Base-by-base conservation (phyloP, 2,329 filamentous ascomycete genomes). In the Sporothrix dimorphospora region DNA sequence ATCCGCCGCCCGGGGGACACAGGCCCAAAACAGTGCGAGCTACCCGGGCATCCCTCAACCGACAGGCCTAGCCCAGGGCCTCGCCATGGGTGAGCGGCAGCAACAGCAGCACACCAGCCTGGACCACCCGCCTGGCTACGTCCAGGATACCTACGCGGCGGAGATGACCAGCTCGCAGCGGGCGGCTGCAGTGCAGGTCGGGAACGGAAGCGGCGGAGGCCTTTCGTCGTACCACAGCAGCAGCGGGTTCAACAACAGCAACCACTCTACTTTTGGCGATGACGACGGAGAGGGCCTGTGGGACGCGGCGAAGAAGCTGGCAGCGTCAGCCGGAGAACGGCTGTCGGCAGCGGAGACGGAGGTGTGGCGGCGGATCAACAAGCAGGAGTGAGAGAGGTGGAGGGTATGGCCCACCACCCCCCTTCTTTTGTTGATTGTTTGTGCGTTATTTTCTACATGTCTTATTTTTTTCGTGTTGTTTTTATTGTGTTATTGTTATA, bases 331-430 rank as follows among this genome's bases (percentile, higher is more conserved):
- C 7, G 88, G 88, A 68, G 85, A 85, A 73, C 87, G 85, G 78
- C 79, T 91, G 38, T 86, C 84, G 9, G 86, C 85, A 16, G 88
- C 87, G 16, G 89, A 91, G 81, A 82, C 81, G 68, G 87, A 90
- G 79, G 85, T 91, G 30, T 91, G 89, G 89, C 86, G 85, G 80
- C 85, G 84, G 77, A 88, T 90, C 77, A 90, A 88, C 80, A 89
- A 88, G 80, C 82, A 86, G 65, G 86, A 82, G 77, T 66, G 19
- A 24, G 19, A 24, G 27, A 9, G 53, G 16, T n/a, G 30, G 5
- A 53, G 16, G 4, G 12, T 9, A 16, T 30, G n/a, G 21, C 21
- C 6, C 4, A 47, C 42, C 42, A 5, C 42, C 12, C 12, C 5
- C 16, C 5, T 12, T 42, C 40, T 12, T 12, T 14, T 16, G 14